phyloP scores from a whole-genome alignment of 2,329 filamentous ascomycete genomes.

The Colletotrichum eremochloae region DNA sequence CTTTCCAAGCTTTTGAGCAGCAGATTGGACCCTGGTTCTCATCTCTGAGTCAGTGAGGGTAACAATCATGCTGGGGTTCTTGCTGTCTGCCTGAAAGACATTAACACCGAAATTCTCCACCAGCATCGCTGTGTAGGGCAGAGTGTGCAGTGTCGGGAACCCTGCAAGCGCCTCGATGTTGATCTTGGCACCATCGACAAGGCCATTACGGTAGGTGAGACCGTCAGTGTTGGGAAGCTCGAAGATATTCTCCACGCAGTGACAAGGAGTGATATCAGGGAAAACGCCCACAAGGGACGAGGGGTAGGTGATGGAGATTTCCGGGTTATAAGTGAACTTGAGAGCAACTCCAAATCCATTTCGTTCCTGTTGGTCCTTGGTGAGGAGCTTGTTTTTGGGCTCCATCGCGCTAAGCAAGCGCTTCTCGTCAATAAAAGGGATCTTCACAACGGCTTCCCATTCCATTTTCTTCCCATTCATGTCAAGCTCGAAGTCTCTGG shows the following conservation, averaged over 20 bases:
- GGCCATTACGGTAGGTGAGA: constrained; percentile 84
- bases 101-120: constrained; percentile 83
- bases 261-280: constrained; percentile 87
- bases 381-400: constrained; percentile 83
- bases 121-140: constrained; percentile 85
- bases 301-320: constrained; percentile 84
- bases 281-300: constrained; percentile 92
- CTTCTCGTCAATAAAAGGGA: constrained; percentile 96
- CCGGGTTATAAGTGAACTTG: constrained; percentile 89
- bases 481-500: constrained; percentile 94
- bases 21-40: constrained; percentile 77
- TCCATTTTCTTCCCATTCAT: constrained; percentile 99
- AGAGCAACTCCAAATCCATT: constrained; percentile 94
- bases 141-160: constrained; percentile 89
- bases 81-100: constrained; percentile 95
- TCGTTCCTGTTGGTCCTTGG: constrained; percentile 81
- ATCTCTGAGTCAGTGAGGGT: constrained; percentile 82
- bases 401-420: constrained; percentile 88
- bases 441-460: constrained; percentile 99
- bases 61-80: constrained; percentile 96
- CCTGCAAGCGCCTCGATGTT: constrained; percentile 88
- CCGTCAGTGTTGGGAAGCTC: constrained; percentile 94
- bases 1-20: constrained; percentile 85
- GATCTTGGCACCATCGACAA: constrained; percentile 87
- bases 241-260: constrained; percentile 95